Percentiles rank a stretch among this genome's conserved stretches.
phyloP scores from a whole-genome alignment of 306 rosid genomes.

The Acmispon strigosus region DNA sequence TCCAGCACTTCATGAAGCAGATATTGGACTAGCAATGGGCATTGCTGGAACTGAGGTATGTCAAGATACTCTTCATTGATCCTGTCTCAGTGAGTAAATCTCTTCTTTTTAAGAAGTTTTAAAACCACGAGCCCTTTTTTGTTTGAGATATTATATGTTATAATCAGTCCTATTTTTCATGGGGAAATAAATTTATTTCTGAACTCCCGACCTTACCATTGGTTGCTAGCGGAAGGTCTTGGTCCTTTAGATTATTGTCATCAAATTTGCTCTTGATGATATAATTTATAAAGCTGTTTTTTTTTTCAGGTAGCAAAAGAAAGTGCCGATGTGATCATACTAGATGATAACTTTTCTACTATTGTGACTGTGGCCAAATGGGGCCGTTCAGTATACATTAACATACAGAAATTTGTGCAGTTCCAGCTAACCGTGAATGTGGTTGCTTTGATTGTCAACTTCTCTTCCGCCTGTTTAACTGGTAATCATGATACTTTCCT shows the following conservation, averaged over 20 bases:
- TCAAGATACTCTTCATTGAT: not conserved
- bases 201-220: not conserved
- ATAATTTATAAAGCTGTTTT: slow-evolving; percentile 12
- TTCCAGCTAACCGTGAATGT: slow-evolving; percentile 94
- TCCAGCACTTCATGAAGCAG: slow-evolving; percentile 99
- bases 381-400: slow-evolving; percentile 98
- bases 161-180: not conserved
- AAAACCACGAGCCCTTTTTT: not conserved
- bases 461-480: slow-evolving; percentile 91
- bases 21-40: slow-evolving; percentile 99
- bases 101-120: slow-evolving; percentile 1
- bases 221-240: slow-evolving; percentile 12
- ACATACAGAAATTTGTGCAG: slow-evolving; percentile 97
- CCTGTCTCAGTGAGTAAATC: not conserved
- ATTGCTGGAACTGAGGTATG: slow-evolving; percentile 96
- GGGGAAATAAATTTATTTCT: not conserved
- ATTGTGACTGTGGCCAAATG: slow-evolving; percentile 93
- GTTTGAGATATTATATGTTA: not conserved
- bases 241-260: not conserved
- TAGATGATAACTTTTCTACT: slow-evolving; percentile 94
- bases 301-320: slow-evolving; percentile 89
- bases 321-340: slow-evolving; percentile 94
- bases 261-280: not conserved
- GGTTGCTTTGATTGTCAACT: slow-evolving; percentile 93
- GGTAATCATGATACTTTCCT: slow-evolving; percentile 39